These are phyloP conservation scores for Psilocybe azurescens DNA, from an alignment of 768 basidiomycete species.

Conservation along the genomic window DNA sequence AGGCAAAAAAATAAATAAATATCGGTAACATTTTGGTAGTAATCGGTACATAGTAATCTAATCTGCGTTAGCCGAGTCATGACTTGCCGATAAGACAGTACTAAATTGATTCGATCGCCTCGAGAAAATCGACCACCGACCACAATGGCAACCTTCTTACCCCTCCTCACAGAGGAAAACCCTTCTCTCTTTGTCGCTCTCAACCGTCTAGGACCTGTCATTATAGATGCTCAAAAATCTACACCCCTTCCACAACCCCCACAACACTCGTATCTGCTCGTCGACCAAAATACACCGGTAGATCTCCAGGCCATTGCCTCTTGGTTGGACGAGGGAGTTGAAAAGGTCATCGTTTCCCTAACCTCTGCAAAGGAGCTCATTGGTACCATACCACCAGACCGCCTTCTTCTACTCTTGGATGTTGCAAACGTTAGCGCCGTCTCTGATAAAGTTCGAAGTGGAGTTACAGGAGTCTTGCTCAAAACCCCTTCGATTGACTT, in stretches of 20 bases:
- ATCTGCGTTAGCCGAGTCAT: constrained; percentile 22
- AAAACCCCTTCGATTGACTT: constrained; percentile 75
- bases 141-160: constrained; percentile 59
- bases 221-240: constrained; percentile 49
- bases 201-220: constrained; percentile 77
- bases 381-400: constrained; percentile 68
- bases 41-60: not conserved
- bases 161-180: constrained; percentile 57
- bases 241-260: constrained; percentile 35
- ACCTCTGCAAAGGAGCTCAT: constrained; percentile 71
- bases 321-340: constrained; percentile 78
- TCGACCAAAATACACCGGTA: constrained; percentile 52
- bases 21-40: not conserved
- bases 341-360: constrained; percentile 79
- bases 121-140: constrained; percentile 1
- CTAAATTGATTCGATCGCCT: constrained; percentile 12
- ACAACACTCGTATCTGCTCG: constrained; percentile 54
- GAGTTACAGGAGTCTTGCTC: constrained; percentile 80
- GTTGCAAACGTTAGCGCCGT: constrained; percentile 76
- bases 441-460: constrained; percentile 73
- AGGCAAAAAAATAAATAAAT: not conserved
- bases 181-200: constrained; percentile 63
- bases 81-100: not conserved
- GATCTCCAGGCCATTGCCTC: constrained; percentile 61
- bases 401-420: constrained; percentile 79